Evolutionary conservation across 2,329 filamentous ascomycete genomes (phyloP), one percentile per base, ranked within the genome.

Genomic region (Neopestalotiopsis rosae): DNA sequence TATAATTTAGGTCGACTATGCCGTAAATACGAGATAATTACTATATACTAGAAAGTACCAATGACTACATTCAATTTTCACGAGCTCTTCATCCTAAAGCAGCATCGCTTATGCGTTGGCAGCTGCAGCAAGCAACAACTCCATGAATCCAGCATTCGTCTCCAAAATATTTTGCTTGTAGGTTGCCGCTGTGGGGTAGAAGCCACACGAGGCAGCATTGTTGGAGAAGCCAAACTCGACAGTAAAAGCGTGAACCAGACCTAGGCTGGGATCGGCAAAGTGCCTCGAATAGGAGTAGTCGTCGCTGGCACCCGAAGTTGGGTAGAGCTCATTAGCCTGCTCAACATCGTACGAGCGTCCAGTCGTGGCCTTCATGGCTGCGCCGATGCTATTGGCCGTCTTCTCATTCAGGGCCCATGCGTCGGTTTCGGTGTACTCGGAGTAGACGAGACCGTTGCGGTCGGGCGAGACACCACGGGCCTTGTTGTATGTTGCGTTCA

Each of bases 401-500:
- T 70, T 74, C 59, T 72, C 65, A 68, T 84, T 79, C 17, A 75
- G 72, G 1, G 69, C 69, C n/a, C 79, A 70, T 69, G 87, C 84
- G 2, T 72, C 71, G n/a, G 65, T 56, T 0, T 81, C 74, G 10
- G 84, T 77, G 73, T 84, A 87, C 76, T 87, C 85, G 65, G 79
- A 79, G 75, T 87, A 87, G 17, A 71, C 73, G 57, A 69, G 68
- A 64, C 78, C 76, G 10, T 72, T 66, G 1, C 74, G 76, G 58
- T 84, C 79, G 32, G 81, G 79, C 1, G 83, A 75, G 12, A 85
- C 74, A 38, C 87, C 87, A 17, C 87, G 84, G 61, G 82, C 81
- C 67, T 82, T 82, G 68, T 89, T 83, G 69, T 85, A 90, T 4
- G 82, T 76, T 2, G 78, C 66, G 80, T 89, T 89, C 32, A 80